These are phyloP conservation scores for Laguncularia racemosa DNA, from an alignment of 345 rosid species.

Conservation along the genomic window DNA sequence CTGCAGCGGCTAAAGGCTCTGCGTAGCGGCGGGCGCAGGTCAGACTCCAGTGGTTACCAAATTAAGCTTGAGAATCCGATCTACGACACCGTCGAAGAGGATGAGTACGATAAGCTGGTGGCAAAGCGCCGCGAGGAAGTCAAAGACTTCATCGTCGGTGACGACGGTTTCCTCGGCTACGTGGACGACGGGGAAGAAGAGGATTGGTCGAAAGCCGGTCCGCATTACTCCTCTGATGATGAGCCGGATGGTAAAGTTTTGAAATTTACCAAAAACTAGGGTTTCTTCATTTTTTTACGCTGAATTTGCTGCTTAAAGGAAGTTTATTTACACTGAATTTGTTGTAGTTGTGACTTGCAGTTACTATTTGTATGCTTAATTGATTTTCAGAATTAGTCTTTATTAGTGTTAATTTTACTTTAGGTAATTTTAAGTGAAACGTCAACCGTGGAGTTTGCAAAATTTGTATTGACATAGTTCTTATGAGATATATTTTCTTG, in stretches of 20 bases:
- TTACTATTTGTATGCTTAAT: no score
- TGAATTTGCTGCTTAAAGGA: no score
- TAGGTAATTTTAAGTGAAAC: no score
- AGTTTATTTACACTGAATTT: no score
- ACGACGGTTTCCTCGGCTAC: slow-evolving; percentile 70
- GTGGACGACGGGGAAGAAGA: slow-evolving; percentile 85
- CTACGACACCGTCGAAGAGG: slow-evolving; percentile 67
- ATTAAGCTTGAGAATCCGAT: slow-evolving; percentile 67
- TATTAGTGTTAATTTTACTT: no score
- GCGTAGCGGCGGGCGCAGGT: slow-evolving; percentile 65
- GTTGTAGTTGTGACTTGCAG: no score
- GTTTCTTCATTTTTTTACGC: no score
- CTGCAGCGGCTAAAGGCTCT: slow-evolving; percentile 69
- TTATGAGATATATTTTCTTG: no score
- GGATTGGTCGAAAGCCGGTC: slow-evolving; percentile 67
- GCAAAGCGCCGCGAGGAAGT: slow-evolving; percentile 75
- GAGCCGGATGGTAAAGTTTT: slow-evolving; percentile 21
- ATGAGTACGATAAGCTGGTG: slow-evolving; percentile 66
- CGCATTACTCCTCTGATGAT: slow-evolving; percentile 60
- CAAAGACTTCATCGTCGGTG: slow-evolving; percentile 68
- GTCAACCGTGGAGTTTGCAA: no score
- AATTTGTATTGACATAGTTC: no score
- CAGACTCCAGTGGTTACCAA: slow-evolving; percentile 47
- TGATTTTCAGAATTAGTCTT: no score
- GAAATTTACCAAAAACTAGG: background rate